These are phyloP conservation scores for Talaromyces amestolkiae DNA, from an alignment of 2,329 filamentous ascomycete genomes.

Conservation along the genomic window DNA sequence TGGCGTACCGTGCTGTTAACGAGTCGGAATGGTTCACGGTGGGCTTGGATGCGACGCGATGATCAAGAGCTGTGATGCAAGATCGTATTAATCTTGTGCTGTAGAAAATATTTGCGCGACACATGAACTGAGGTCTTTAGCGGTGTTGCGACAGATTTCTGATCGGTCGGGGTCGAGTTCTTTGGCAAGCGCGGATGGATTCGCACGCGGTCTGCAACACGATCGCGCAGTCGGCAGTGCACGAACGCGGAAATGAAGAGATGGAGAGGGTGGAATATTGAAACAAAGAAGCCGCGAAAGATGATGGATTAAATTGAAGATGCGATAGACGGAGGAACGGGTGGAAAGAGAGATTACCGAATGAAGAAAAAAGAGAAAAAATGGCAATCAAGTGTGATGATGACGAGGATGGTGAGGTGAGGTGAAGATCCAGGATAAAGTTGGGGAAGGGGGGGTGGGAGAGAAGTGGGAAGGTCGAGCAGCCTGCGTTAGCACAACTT, in stretches of 20 bases:
- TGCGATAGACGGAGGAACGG: neutral
- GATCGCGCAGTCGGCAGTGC: slow-evolving; percentile 17
- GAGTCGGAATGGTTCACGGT: neutral
- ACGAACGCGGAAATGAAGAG: slow-evolving; percentile 1
- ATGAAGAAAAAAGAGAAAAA: neutral
- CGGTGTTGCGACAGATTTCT: slow-evolving; percentile 10
- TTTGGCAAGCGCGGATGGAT: neutral
- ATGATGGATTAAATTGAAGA: neutral
- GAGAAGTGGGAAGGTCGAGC: slow-evolving; percentile 16
- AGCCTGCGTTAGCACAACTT: neutral
- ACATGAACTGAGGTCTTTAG: neutral
- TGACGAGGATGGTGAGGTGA: slow-evolving; percentile 18
- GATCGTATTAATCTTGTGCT: neutral
- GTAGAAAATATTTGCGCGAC: neutral
- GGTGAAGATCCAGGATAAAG: slow-evolving; percentile 25
- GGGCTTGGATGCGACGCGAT: slow-evolving; percentile 10
- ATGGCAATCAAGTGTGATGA: slow-evolving; percentile 16
- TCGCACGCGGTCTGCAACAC: slow-evolving; percentile 13
- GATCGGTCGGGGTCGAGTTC: neutral
- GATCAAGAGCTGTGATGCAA: neutral
- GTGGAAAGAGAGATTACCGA: neutral
- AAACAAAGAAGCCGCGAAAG: neutral
- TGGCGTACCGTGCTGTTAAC: neutral
- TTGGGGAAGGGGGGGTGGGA: slow-evolving; percentile 21
- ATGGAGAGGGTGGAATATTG: neutral